phyloP scores from a whole-genome alignment of 768 basidiomycete species.

The Podaxis rugospora region DNA sequence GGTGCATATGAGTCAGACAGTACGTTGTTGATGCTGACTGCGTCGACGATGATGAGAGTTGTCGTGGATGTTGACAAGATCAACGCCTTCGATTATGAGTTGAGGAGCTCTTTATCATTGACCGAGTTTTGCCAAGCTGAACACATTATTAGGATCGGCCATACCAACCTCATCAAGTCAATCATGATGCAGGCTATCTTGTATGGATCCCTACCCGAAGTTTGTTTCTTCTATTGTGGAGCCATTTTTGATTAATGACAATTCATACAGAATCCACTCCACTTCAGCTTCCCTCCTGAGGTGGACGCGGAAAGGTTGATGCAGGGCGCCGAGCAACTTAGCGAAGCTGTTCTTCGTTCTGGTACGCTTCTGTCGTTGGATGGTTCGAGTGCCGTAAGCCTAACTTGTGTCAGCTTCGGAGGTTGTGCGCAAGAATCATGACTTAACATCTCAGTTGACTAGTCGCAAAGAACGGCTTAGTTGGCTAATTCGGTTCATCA shows the following conservation, averaged over 20 bases:
- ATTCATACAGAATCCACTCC: conserved; percentile 58
- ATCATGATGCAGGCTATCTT: conserved; percentile 82
- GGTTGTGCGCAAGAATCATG: conserved; percentile 71
- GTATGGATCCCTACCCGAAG: conserved; percentile 66
- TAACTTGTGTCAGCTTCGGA: conserved; percentile 43
- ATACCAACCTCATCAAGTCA: conserved; percentile 65
- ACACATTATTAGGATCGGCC: conserved; percentile 43
- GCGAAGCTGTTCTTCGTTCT: conserved; percentile 65
- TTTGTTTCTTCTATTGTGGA: conserved; percentile 20
- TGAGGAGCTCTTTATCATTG: conserved; percentile 28
- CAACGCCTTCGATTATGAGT: conserved; percentile 60
- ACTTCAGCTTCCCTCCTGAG: conserved; percentile 78
- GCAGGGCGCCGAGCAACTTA: conserved; percentile 75
- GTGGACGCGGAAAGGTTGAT: conserved; percentile 76
- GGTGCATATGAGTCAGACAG: conserved; percentile 50
- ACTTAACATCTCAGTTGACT: conserved; percentile 73
- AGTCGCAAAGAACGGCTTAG: conserved; percentile 71
- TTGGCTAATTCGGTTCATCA: conserved; percentile 87
- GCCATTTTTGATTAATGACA: neutral
- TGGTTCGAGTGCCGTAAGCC: neutral
- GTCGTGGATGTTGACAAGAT: conserved; percentile 60
- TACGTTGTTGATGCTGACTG: conserved; percentile 57
- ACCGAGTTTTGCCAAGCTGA: conserved; percentile 1
- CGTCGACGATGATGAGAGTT: conserved; percentile 66
- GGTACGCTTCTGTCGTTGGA: conserved; percentile 33